These are phyloP conservation scores for Apiospora aurea DNA, from an alignment of 2,329 filamentous ascomycete species.

Conservation along the genomic window DNA sequence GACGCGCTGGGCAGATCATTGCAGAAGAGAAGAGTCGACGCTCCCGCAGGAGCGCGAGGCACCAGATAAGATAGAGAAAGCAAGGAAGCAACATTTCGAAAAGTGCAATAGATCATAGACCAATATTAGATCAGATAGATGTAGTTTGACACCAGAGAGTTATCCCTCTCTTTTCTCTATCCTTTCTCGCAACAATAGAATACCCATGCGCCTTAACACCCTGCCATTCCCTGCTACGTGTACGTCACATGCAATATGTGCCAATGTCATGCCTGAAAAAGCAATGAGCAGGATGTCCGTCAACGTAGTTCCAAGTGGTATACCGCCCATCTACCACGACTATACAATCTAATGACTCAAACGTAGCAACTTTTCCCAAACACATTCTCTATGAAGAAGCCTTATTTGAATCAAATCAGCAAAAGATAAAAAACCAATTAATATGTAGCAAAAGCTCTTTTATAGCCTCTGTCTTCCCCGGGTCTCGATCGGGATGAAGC, in stretches of 20 bases:
- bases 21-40: constrained; percentile 66
- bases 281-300: background rate
- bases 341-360: background rate
- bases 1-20: constrained; percentile 77
- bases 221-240: background rate
- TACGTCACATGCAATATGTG: background rate
- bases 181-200: background rate
- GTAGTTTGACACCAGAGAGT: background rate
- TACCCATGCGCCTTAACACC: background rate
- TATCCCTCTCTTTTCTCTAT: background rate
- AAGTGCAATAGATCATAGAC: constrained; percentile 17
- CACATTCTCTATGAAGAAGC: background rate
- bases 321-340: background rate
- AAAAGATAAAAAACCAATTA: background rate
- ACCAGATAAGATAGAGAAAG: constrained; percentile 49
- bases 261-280: background rate
- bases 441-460: background rate
- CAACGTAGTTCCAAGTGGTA: background rate
- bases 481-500: constrained; percentile 69
- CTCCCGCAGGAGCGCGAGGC: constrained; percentile 66
- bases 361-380: background rate
- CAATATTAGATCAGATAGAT: background rate
- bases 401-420: no score
- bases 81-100: background rate
- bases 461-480: constrained; percentile 61